Evolutionary conservation across 345 rosid species (phyloP).

Genomic region (Gossypium rotundifolium): DNA sequence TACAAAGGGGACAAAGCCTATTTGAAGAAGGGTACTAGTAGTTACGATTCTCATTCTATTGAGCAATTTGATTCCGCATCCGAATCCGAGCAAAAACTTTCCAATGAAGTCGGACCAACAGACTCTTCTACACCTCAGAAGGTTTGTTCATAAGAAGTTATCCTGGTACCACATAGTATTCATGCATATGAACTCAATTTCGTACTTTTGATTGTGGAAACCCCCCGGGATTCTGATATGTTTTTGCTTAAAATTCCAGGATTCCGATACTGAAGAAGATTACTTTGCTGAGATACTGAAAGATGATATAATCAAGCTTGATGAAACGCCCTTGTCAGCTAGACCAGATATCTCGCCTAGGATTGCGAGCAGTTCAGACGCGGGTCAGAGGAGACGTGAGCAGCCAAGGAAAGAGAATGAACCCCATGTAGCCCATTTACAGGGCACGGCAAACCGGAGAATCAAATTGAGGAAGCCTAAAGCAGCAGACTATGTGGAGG

Average conservation of each 20-base stretch:
- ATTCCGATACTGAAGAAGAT: constrained; percentile 39
- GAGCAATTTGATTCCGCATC: constrained; percentile 41
- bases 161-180: neutral
- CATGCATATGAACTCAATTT: neutral
- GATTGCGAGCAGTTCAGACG: constrained; percentile 10
- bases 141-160: constrained; percentile 28
- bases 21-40: constrained; percentile 34
- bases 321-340: constrained; percentile 25
- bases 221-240: neutral
- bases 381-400: constrained; percentile 3
- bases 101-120: constrained; percentile 25
- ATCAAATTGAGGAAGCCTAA: constrained; percentile 19
- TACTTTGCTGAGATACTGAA: constrained; percentile 70
- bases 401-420: constrained; percentile 5
- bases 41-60: constrained; percentile 45
- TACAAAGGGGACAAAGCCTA: constrained; percentile 26
- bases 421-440: constrained; percentile 22
- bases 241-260: constrained; percentile 26
- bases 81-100: constrained; percentile 40
- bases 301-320: constrained; percentile 74
- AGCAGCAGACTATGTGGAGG: neutral
- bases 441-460: constrained; percentile 28
- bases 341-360: constrained; percentile 3
- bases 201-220: neutral
- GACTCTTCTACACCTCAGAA: constrained; percentile 46